Evolutionary conservation across 2,329 filamentous ascomycete species (phyloP).

Genomic region (Ascosphaera apis): DNA sequence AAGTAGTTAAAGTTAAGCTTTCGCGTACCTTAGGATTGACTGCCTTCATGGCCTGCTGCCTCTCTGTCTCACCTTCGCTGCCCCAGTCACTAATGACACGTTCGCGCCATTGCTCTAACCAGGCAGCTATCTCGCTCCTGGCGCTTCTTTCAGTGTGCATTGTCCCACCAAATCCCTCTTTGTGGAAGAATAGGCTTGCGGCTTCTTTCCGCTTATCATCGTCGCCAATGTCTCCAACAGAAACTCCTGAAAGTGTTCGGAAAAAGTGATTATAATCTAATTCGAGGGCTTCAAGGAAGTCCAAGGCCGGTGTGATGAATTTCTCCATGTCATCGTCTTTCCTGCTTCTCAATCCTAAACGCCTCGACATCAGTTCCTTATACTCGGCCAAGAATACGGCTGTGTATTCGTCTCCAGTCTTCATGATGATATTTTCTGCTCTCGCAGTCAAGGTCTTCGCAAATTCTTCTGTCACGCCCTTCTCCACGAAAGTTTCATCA

Average conservation of each 20-base stretch:
- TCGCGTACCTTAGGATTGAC: conserved; percentile 54
- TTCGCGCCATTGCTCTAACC: conserved; percentile 58
- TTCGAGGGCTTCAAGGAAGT: conserved; percentile 58
- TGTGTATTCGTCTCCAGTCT: conserved; percentile 70
- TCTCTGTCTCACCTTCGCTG: conserved; percentile 34
- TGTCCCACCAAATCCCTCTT: conserved; percentile 39
- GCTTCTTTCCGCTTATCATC: conserved; percentile 38
- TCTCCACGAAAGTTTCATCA: conserved; percentile 41
- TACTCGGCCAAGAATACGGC: conserved; percentile 75
- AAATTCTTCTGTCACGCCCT: conserved; percentile 49
- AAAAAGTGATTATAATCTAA: conserved; percentile 93
- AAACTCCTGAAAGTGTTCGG: conserved; percentile 46
- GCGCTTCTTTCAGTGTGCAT: conserved; percentile 39
- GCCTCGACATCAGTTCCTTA: conserved; percentile 55
- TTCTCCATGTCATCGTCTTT: conserved; percentile 55
- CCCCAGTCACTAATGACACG: conserved; percentile 59
- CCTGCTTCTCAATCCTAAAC: conserved; percentile 50
- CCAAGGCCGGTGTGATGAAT: conserved; percentile 61
- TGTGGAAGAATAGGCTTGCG: conserved; percentile 58
- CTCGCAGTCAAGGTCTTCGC: conserved; percentile 48
- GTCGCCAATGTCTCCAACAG: conserved; percentile 38
- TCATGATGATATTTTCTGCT: conserved; percentile 63
- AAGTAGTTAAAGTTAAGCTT: neutral
- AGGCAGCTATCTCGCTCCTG: conserved; percentile 43
- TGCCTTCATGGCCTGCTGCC: conserved; percentile 51